Conservation (phyloP, 2,329 filamentous ascomycete genomes). For the Ambrosiella cleistominuta region DNA sequence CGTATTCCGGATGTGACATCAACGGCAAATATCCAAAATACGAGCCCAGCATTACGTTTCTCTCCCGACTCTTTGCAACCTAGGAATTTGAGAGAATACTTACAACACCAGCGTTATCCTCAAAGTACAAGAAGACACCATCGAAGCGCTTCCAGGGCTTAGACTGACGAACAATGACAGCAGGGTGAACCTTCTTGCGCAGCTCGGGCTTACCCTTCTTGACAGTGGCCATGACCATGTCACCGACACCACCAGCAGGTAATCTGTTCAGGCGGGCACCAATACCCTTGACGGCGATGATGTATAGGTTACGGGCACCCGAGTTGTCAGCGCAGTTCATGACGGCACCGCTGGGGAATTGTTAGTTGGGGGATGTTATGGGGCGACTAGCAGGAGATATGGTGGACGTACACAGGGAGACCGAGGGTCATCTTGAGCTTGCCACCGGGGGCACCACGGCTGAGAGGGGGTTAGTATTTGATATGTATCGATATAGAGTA, state of each 20-base stretch:
- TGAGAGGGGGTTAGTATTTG: constrained; percentile 25
- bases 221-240: constrained; percentile 99
- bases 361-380: constrained; percentile 6
- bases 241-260: constrained; percentile 90
- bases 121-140: constrained; percentile 98
- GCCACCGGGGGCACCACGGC: constrained; percentile 89
- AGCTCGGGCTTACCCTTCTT: constrained; percentile 99
- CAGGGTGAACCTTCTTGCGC: constrained; percentile 99
- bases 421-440: constrained; percentile 99
- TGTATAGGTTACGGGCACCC: constrained; percentile 96
- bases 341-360: constrained; percentile 62
- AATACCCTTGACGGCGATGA: constrained; percentile 98
- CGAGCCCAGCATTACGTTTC: too few species aligned
- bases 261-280: constrained; percentile 95
- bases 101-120: constrained; percentile 99
- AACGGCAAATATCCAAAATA: too few species aligned
- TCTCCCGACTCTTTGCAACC: neutral
- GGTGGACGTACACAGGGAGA: constrained; percentile 83
- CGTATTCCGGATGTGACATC: too few species aligned
- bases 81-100: constrained; percentile 27
- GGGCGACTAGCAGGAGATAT: neutral
- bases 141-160: constrained; percentile 99
- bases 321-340: constrained; percentile 99
- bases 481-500: too few species aligned
- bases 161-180: constrained; percentile 94